These are phyloP conservation scores for Saksenaea vasiformis DNA, from an alignment of 371 early-diverging fungal genomes.

Conservation along the genomic window DNA sequence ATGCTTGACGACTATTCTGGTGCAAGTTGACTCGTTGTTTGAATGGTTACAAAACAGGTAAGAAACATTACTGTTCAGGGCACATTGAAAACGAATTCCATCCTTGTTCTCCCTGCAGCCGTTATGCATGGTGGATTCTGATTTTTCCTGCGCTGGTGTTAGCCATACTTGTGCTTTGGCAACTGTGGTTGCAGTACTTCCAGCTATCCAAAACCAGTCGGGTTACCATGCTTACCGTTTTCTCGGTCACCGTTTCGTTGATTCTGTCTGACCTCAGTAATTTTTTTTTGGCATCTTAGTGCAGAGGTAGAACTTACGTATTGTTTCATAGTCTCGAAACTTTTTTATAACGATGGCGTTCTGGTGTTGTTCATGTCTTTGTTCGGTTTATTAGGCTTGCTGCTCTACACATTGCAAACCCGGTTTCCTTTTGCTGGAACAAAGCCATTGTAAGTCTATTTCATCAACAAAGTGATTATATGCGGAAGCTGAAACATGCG, in stretches of 20 bases:
- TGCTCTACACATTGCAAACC: conserved; percentile 36
- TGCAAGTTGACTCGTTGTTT: conserved; percentile 19
- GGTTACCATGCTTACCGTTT: conserved; percentile 20
- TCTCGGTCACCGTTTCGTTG: conserved; percentile 27
- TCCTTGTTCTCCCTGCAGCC: conserved; percentile 13
- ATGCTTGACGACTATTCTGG: conserved; percentile 10
- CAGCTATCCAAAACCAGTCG: conserved; percentile 27
- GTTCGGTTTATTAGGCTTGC: conserved; percentile 21
- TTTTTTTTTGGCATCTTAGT: neutral
- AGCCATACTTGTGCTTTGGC: conserved; percentile 28
- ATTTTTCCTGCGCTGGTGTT: conserved; percentile 29
- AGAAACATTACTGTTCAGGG: neutral
- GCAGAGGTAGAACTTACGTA: neutral
- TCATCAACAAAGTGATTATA: neutral
- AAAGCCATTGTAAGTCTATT: conserved; percentile 32
- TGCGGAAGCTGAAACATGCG: neutral
- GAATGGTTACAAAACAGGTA: conserved; percentile 37
- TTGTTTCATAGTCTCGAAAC: conserved; percentile 23
- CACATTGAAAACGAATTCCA: neutral
- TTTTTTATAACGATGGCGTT: conserved; percentile 28
- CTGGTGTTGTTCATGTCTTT: conserved; percentile 33
- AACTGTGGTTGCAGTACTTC: conserved; percentile 44
- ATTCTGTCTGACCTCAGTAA: conserved; percentile 36
- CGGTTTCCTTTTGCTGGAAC: conserved; percentile 27
- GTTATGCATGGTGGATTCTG: conserved; percentile 40